Evolutionary conservation across 2,329 filamentous ascomycete species (phyloP).

Genomic region (Aspergillus transmontanensis): DNA sequence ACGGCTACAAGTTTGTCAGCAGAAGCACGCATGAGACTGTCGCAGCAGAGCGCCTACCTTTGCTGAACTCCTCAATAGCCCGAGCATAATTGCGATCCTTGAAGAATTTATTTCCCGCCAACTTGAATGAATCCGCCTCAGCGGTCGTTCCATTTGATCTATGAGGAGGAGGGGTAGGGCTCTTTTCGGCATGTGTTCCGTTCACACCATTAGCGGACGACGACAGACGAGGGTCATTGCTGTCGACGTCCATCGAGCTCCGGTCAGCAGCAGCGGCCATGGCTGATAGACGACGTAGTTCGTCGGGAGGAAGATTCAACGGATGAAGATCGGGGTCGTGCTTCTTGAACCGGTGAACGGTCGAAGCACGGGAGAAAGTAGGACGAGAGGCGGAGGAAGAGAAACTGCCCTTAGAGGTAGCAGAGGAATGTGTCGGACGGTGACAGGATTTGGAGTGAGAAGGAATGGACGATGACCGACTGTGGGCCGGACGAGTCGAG

Average conservation of each 20-base stretch:
- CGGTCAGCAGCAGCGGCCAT: slow-evolving; percentile 54
- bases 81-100: slow-evolving; percentile 88
- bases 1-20: slow-evolving; percentile 63
- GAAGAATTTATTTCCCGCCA: slow-evolving; percentile 93
- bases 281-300: slow-evolving; percentile 74
- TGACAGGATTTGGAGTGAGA: slow-evolving; percentile 16
- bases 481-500: slow-evolving; percentile 11
- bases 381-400: slow-evolving; percentile 23
- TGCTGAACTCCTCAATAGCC: slow-evolving; percentile 91
- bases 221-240: slow-evolving; percentile 58
- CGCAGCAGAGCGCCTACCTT: slow-evolving; percentile 64
- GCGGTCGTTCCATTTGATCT: slow-evolving; percentile 58
- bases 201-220: slow-evolving; percentile 49
- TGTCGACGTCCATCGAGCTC: slow-evolving; percentile 76
- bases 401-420: slow-evolving; percentile 12
- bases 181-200: slow-evolving; percentile 39
- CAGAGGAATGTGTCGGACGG: slow-evolving; percentile 14
- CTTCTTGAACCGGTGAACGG: slow-evolving; percentile 31
- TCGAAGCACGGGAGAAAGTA: slow-evolving; percentile 13
- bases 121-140: slow-evolving; percentile 89
- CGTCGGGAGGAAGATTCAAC: slow-evolving; percentile 85
- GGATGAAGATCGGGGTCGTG: slow-evolving; percentile 71
- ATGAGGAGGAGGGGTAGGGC: slow-evolving; percentile 51
- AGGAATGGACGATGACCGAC: slow-evolving; percentile 11
- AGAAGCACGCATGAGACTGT: background rate